Percentiles rank a stretch among this genome's conserved stretches.
These are phyloP conservation scores for Fusarium chaquense DNA, from an alignment of 2,329 filamentous ascomycete species.

Conservation along the genomic window DNA sequence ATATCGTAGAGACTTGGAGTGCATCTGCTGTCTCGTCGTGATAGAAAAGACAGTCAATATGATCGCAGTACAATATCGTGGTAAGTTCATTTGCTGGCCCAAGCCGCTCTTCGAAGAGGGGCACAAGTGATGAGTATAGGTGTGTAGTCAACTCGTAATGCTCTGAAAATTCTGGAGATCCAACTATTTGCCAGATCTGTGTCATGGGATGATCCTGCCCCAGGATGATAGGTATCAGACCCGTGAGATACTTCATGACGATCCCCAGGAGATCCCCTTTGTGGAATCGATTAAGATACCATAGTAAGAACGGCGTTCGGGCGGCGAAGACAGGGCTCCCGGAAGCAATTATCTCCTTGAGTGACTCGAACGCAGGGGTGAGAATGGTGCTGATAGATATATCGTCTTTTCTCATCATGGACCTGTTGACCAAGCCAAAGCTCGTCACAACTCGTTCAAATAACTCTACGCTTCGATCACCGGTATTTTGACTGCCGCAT, in stretches of 20 bases:
- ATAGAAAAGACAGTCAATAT: slow-evolving; percentile 52
- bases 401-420: slow-evolving; percentile 51
- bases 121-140: slow-evolving; percentile 50
- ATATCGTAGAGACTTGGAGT: slow-evolving; percentile 47
- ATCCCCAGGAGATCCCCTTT: slow-evolving; percentile 51
- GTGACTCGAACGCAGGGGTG: slow-evolving; percentile 52
- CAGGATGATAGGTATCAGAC: slow-evolving; percentile 49
- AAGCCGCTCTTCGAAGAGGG: slow-evolving; percentile 49
- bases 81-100: slow-evolving; percentile 52
- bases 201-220: slow-evolving; percentile 49
- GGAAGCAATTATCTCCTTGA: slow-evolving; percentile 51
- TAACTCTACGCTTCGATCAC: slow-evolving; percentile 51
- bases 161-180: slow-evolving; percentile 50
- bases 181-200: slow-evolving; percentile 50
- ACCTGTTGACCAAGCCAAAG: slow-evolving; percentile 52
- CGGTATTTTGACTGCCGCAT: slow-evolving; percentile 43
- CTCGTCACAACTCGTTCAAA: slow-evolving; percentile 53
- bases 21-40: slow-evolving; percentile 46
- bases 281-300: slow-evolving; percentile 53
- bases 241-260: slow-evolving; percentile 50
- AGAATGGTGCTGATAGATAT: slow-evolving; percentile 50
- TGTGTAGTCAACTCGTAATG: slow-evolving; percentile 51
- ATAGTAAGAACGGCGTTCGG: slow-evolving; percentile 52
- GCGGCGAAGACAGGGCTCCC: slow-evolving; percentile 52
- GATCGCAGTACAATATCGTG: slow-evolving; percentile 52